Base-by-base conservation (phyloP, 805 yeast species). In the Priceomyces haplophilus region DNA sequence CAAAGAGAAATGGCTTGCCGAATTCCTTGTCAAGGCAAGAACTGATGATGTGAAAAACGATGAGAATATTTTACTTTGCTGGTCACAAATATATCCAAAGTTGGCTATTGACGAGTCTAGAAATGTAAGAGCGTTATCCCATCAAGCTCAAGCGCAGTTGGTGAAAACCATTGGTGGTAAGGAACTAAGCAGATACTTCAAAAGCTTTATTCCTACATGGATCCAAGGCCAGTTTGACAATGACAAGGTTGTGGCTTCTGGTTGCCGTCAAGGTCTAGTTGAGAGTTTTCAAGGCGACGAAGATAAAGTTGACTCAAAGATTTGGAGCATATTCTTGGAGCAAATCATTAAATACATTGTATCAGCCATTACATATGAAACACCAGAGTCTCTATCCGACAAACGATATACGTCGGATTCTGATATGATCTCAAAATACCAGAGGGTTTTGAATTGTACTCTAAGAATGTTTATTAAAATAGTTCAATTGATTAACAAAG, bases 51-150 rank as follows among this genome's bases (percentile, higher is more conserved):
- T 47, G 4, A 30, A 43, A 6, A 52, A 59, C 2, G 82, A 83
- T 47, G 85, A 82, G 41, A 52, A 78, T 19, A 73, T 76, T 15
- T 60, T 75, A n/a, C 73, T 71, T 40, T 75, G 81, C 29, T 87
- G 88, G 95, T 72, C 87, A 36, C 96, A 88, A 59, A 50, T 88
- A 16, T 91, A 87, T 54, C 84, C 97, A 0, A 87, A 88, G 54
- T 65, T 90, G 21, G 74, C 93, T 1, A 71, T 84, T 4, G 93
- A 86, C 47, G 79, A 78, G 41, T 80, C 90, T 2, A 79, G 83
- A 49, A 64, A 65, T 11, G 85, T 88, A 1, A 72, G 97, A 43
- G 44, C 65, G 7, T 56, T 72, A 15, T 60, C 88, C 3, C 96
- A 88, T 55, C 79, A 76, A 45, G 69, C 82, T 3, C 89, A 89